Evolutionary conservation across 1,284 basidiomycete species (phyloP).

Genomic region (Malassezia globosa): DNA sequence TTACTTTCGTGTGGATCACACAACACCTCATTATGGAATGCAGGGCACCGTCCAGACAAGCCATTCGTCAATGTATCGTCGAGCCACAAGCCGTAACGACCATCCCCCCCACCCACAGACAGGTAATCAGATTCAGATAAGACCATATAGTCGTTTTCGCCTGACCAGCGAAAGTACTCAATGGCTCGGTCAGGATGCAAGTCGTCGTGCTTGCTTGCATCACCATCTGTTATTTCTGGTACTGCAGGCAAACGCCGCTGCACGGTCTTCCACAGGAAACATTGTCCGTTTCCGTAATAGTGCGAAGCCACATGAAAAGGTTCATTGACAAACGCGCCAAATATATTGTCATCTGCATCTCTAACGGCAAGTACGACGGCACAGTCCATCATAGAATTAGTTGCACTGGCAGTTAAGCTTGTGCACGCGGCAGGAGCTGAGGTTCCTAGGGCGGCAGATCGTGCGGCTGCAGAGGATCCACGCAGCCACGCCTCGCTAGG

Average conservation of each 20-base stretch:
- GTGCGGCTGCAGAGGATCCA: constrained; percentile 25
- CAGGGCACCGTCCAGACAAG: constrained; percentile 68
- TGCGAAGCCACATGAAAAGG: constrained; percentile 28
- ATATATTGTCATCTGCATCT: constrained; percentile 36
- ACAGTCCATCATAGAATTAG: constrained; percentile 26
- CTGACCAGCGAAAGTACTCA: constrained; percentile 73
- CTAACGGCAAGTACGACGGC: constrained; percentile 36
- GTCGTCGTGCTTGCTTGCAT: constrained; percentile 3
- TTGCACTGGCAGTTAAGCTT: constrained; percentile 21
- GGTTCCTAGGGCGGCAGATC: constrained; percentile 21
- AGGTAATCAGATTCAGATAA: constrained; percentile 56
- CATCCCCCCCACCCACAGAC: constrained; percentile 38
- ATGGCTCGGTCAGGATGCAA: constrained; percentile 25
- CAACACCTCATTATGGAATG: constrained; percentile 75
- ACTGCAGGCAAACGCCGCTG: constrained; percentile 28
- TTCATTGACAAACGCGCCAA: constrained; percentile 45
- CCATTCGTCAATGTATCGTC: constrained; percentile 71
- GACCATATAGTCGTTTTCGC: constrained; percentile 77
- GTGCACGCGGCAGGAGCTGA: background rate
- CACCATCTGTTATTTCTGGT: constrained; percentile 29
- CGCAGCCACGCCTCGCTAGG: constrained; percentile 32
- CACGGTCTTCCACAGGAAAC: constrained; percentile 52
- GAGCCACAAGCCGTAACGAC: constrained; percentile 63
- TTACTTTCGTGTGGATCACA: constrained; percentile 49
- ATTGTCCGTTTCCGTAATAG: constrained; percentile 43